phyloP scores from a whole-genome alignment of 2,329 filamentous ascomycete genomes.

The Zasmidium cellare region DNA sequence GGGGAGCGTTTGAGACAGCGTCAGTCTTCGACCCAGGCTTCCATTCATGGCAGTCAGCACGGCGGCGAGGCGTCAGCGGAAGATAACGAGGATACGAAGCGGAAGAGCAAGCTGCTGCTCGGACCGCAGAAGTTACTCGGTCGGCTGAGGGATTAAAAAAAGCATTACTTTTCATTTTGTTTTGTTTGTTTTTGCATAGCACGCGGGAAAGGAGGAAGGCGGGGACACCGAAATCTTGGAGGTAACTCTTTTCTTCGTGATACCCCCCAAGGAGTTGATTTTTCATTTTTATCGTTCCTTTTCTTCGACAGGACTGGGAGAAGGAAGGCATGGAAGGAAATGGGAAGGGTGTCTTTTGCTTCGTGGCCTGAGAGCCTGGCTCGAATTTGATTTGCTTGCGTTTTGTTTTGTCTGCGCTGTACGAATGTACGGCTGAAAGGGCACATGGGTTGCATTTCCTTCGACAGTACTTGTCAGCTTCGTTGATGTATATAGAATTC shows the following conservation, averaged over 20 bases:
- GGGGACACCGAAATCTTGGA: not conserved
- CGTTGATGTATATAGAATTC: not conserved
- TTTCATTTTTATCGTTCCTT: no score
- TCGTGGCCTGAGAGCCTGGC: not conserved
- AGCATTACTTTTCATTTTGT: not conserved
- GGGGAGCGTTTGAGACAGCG: conserved; percentile 29
- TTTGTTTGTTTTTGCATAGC: not conserved
- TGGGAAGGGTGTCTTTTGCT: not conserved
- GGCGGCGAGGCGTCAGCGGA: conserved; percentile 16
- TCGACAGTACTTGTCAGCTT: not conserved
- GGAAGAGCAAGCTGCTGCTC: conserved; percentile 43
- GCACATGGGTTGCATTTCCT: not conserved
- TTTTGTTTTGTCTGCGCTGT: not conserved
- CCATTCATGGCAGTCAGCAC: not conserved
- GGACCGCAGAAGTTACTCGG: conserved; percentile 45
- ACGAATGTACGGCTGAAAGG: not conserved
- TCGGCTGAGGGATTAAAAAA: conserved; percentile 33
- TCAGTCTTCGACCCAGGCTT: conserved; percentile 2
- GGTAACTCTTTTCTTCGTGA: not conserved
- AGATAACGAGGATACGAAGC: conserved; percentile 37
- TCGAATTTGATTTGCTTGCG: not conserved
- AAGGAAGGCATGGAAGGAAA: not conserved
- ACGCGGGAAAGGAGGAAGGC: not conserved
- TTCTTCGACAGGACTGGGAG: not conserved
- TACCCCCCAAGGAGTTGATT: not conserved